These are phyloP conservation scores for Colletotrichum kahawae DNA, from an alignment of 2,329 filamentous ascomycete genomes.

Conservation along the genomic window DNA sequence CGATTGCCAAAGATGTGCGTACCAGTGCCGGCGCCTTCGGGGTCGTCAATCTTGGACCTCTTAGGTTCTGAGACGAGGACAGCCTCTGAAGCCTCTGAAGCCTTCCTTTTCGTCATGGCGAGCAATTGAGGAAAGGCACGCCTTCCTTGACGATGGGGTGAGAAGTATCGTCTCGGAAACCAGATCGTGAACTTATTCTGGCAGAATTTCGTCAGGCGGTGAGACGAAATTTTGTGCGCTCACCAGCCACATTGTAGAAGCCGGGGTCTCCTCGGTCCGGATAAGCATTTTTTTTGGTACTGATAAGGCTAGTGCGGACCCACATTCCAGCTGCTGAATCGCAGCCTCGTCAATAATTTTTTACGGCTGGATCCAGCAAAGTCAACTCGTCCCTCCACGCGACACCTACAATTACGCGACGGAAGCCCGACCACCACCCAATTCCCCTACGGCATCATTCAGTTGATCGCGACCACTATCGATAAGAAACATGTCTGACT, in stretches of 20 bases:
- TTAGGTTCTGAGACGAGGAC: not conserved
- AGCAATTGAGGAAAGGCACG: constrained; percentile 3
- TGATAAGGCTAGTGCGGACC: constrained; percentile 13
- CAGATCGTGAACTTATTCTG: constrained; percentile 10
- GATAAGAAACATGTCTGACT: constrained; percentile 69
- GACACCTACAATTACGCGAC: constrained; percentile 2
- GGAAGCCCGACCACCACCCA: not conserved
- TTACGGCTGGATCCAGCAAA: constrained; percentile 17
- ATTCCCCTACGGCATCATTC: not conserved
- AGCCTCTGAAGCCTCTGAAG: constrained; percentile 9
- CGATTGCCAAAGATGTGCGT: not conserved
- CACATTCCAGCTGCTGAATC: not conserved
- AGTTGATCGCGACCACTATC: not conserved
- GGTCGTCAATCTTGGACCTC: not conserved
- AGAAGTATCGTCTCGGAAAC: not conserved
- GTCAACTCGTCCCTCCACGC: not conserved
- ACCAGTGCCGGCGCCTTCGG: constrained; percentile 4
- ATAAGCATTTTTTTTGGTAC: not conserved
- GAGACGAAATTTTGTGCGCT: constrained; percentile 19
- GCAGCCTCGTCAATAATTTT: constrained; percentile 26
- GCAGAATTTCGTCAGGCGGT: constrained; percentile 16
- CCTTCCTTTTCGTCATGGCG: constrained; percentile 22
- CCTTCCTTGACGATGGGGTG: not conserved
- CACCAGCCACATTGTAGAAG: not conserved
- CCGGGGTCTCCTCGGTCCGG: constrained; percentile 16